phyloP scores from a whole-genome alignment of 2,329 filamentous ascomycete species.

The Uncinocarpus reesii region DNA sequence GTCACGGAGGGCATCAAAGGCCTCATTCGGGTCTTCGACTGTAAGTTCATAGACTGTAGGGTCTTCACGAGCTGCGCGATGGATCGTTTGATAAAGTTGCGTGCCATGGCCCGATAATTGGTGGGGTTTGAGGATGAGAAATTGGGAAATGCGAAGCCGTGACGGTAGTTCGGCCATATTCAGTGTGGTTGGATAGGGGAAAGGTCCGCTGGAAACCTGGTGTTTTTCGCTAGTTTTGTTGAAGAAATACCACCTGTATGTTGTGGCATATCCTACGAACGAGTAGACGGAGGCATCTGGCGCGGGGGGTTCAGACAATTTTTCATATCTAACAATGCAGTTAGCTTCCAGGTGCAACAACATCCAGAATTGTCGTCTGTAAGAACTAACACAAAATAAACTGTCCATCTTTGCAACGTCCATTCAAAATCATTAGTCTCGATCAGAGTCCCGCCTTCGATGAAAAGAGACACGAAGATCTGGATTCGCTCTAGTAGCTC shows the following conservation, averaged over 20 bases:
- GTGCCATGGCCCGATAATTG: conserved; percentile 71
- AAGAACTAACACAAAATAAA: conserved; percentile 65
- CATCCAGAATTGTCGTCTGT: not conserved
- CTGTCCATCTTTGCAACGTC: conserved; percentile 70
- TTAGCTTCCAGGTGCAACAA: too few species aligned
- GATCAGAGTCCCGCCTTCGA: conserved; percentile 81
- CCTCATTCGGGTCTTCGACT: conserved; percentile 79
- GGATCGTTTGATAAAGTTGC: conserved; percentile 71
- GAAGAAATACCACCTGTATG: conserved; percentile 70
- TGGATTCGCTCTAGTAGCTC: conserved; percentile 70
- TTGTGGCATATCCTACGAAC: conserved; percentile 80
- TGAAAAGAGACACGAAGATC: conserved; percentile 73
- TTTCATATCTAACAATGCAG: conserved; percentile 44
- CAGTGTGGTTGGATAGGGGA: conserved; percentile 34
- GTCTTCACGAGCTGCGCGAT: conserved; percentile 56
- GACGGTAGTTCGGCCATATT: conserved; percentile 56
- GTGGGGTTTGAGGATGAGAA: conserved; percentile 79
- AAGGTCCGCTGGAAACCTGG: conserved; percentile 34
- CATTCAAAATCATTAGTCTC: conserved; percentile 61
- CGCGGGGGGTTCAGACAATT: conserved; percentile 32
- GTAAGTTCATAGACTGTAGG: conserved; percentile 70
- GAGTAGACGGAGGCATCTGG: conserved; percentile 54
- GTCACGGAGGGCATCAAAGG: conserved; percentile 56
- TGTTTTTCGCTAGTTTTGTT: conserved; percentile 42
- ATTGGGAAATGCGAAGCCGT: conserved; percentile 81